Percentiles rank a stretch among this genome's conserved stretches.
Conservation (phyloP, 1,139 yeast species). For the Taphrina deformans region DNA sequence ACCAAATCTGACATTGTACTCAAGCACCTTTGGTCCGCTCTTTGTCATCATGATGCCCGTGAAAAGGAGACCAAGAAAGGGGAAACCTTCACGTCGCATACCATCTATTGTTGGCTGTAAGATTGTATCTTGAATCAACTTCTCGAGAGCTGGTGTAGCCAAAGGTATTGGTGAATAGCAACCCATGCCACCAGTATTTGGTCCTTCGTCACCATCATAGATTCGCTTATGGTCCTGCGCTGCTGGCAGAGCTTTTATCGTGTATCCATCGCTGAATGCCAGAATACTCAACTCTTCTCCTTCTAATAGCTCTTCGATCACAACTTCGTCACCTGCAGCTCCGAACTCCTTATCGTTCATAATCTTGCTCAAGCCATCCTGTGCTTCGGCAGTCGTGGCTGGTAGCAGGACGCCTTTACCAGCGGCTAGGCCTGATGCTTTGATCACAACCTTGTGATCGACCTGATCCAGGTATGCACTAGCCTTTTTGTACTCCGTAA, state of each 20-base stretch:
- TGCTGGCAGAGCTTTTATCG: constrained; percentile 86
- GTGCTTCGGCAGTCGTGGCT: constrained; percentile 76
- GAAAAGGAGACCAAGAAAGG: constrained; percentile 92
- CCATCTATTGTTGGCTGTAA: constrained; percentile 93
- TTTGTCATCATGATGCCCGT: constrained; percentile 94
- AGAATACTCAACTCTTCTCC: constrained; percentile 96
- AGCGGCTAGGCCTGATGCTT: constrained; percentile 98
- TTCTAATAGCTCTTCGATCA: constrained; percentile 90
- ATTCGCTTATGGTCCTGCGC: constrained; percentile 98
- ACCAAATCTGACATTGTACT: constrained; percentile 96
- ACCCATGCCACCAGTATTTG: constrained; percentile 99
- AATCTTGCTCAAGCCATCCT: constrained; percentile 76
- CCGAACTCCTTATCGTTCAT: constrained; percentile 93
- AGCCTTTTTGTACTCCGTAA: constrained; percentile 74
- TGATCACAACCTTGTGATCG: constrained; percentile 80
- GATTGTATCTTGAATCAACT: constrained; percentile 67
- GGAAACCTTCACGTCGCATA: constrained; percentile 92
- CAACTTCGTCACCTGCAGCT: constrained; percentile 80
- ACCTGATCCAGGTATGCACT: constrained; percentile 63
- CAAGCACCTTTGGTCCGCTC: constrained; percentile 87
- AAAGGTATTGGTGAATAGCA: constrained; percentile 98
- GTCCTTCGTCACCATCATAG: constrained; percentile 89
- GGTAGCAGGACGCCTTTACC: constrained; percentile 99
- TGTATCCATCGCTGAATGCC: constrained; percentile 92
- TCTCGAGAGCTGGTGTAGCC: constrained; percentile 67